phyloP scores from a whole-genome alignment of 2,329 filamentous ascomycete genomes.

The Rutstroemia sp. region DNA sequence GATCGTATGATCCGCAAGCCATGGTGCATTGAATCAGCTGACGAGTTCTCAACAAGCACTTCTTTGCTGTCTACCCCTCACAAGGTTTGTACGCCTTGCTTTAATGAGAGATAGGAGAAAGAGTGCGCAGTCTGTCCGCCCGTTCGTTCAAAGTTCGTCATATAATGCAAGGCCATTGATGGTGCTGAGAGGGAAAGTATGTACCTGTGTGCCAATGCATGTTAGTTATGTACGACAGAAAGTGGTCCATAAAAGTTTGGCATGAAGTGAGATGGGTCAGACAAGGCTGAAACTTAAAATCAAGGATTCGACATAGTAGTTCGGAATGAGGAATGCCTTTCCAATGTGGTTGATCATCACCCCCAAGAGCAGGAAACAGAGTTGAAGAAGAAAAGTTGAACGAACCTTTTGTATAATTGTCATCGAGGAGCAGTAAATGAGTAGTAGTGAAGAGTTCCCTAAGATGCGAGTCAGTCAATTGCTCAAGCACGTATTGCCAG shows the following conservation, averaged over 20 bases:
- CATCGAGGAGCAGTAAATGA: background rate
- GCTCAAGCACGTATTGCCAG: background rate
- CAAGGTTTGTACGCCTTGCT: conserved; percentile 35
- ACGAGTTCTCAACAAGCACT: conserved; percentile 38
- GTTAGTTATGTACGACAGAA: conserved; percentile 7
- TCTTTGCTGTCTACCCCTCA: conserved; percentile 28
- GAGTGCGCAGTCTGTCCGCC: conserved; percentile 36
- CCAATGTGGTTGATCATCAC: conserved; percentile 31
- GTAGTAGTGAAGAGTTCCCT: background rate
- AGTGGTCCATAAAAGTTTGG: background rate
- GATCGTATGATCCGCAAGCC: conserved; percentile 12
- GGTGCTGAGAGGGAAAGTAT: conserved; percentile 10
- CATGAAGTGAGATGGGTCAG: conserved; percentile 29
- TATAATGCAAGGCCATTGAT: conserved; percentile 20
- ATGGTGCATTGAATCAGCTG: conserved; percentile 32
- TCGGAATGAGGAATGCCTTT: conserved; percentile 33
- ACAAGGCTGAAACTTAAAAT: conserved; percentile 39
- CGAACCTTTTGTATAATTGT: conserved; percentile 24
- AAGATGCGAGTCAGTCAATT: background rate
- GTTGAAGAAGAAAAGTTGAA: conserved; percentile 12
- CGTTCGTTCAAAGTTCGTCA: conserved; percentile 41
- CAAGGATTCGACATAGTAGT: conserved; percentile 33
- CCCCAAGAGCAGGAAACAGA: conserved; percentile 14
- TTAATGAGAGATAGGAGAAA: conserved; percentile 29
- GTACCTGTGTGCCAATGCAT: conserved; percentile 25